A percentile compares a stretch with the other conserved stretches of the same genome.
phyloP scores from a whole-genome alignment of 345 rosid species.

The Triadica sebifera region DNA sequence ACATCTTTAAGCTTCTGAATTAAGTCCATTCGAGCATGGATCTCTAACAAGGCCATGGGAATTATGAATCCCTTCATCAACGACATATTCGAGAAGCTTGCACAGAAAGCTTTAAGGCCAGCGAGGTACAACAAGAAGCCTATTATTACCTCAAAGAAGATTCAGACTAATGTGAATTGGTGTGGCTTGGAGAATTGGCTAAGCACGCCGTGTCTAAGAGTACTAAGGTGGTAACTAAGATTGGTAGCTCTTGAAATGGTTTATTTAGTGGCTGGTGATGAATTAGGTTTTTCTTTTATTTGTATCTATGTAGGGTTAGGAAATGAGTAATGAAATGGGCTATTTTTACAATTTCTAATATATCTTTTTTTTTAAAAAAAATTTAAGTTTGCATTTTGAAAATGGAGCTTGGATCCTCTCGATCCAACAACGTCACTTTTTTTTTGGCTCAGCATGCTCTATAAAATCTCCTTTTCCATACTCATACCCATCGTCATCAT shows the following conservation, averaged over 20 bases:
- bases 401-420: neutral
- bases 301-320: neutral
- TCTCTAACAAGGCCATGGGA: constrained; percentile 69
- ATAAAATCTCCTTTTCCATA: no score
- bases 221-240: constrained; percentile 3
- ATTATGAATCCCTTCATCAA: constrained; percentile 73
- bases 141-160: neutral
- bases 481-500: no score
- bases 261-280: neutral
- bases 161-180: constrained; percentile 7
- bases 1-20: constrained; percentile 63
- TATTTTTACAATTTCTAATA: neutral
- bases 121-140: constrained; percentile 88
- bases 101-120: constrained; percentile 62
- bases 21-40: constrained; percentile 57
- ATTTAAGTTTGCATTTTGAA: neutral
- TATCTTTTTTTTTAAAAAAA: neutral
- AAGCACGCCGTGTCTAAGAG: constrained; percentile 4
- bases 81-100: constrained; percentile 70
- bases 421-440: no score
- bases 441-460: no score
- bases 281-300: neutral
- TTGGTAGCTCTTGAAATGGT: constrained; percentile 1
- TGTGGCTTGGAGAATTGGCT: constrained; percentile 7
- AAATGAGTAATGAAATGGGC: neutral